phyloP scores from a whole-genome alignment of 371 early-diverging fungal genomes.

The Mortierella sp. region DNA sequence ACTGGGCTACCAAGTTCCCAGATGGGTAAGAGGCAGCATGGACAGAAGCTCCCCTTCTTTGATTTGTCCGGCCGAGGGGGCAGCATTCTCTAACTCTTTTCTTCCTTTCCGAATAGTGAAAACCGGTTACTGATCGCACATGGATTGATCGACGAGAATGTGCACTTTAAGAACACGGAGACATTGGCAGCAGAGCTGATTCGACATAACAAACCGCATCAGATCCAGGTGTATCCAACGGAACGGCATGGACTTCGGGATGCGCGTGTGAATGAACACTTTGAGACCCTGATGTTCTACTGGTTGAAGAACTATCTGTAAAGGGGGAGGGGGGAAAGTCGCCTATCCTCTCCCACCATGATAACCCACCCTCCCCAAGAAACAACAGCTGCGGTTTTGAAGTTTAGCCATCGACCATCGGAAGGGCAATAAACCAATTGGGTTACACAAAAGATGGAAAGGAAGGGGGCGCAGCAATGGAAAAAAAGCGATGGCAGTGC shows the following conservation, averaged over 20 bases:
- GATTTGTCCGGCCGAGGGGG: too few relatives aligned
- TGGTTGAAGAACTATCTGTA: constrained; percentile 73
- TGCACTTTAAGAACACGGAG: constrained; percentile 78
- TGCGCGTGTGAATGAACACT: constrained; percentile 79
- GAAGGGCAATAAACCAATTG: too few relatives aligned
- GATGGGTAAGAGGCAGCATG: constrained; percentile 57
- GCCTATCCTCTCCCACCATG: too few relatives aligned
- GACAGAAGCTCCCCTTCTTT: background rate
- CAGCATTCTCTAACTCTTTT: too few relatives aligned
- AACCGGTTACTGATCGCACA: constrained; percentile 79
- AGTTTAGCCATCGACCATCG: too few relatives aligned
- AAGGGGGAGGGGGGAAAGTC: background rate
- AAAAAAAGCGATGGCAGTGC: too few relatives aligned
- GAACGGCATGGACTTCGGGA: constrained; percentile 83
- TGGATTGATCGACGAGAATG: constrained; percentile 87
- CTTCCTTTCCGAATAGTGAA: constrained; percentile 58
- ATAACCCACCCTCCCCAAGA: too few relatives aligned
- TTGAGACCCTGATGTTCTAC: constrained; percentile 81
- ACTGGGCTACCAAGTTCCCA: constrained; percentile 67
- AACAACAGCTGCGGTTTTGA: too few relatives aligned
- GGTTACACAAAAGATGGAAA: too few relatives aligned
- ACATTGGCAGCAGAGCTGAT: constrained; percentile 66
- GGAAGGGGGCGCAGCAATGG: too few relatives aligned
- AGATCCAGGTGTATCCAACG: constrained; percentile 74
- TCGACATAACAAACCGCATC: constrained; percentile 68